Conservation (phyloP, 805 yeast species). For the Metschnikowia arizonensis region DNA sequence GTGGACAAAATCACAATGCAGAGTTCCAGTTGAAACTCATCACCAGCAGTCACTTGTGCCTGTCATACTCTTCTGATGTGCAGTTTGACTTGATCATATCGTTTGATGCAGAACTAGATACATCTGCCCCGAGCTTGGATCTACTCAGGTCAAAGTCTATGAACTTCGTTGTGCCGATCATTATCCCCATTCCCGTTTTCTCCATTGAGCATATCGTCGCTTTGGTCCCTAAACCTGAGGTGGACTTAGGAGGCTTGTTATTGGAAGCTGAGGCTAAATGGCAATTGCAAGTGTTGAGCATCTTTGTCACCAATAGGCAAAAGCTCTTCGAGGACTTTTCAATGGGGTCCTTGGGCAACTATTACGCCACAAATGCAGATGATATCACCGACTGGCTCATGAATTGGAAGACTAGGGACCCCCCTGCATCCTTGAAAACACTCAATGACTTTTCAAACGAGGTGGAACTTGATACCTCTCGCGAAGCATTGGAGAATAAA, state of each 20-base stretch:
- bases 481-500: constrained; percentile 22
- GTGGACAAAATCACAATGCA: constrained; percentile 5
- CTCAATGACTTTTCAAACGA: constrained; percentile 22
- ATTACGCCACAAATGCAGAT: constrained; percentile 28
- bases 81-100: constrained; percentile 32
- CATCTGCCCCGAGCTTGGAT: constrained; percentile 34
- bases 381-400: constrained; percentile 27
- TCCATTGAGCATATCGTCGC: constrained; percentile 31
- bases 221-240: constrained; percentile 22
- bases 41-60: constrained; percentile 16
- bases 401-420: constrained; percentile 18
- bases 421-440: constrained; percentile 16
- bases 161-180: constrained; percentile 25
- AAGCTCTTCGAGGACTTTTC: constrained; percentile 18
- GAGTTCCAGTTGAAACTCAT: constrained; percentile 14
- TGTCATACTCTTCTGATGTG: constrained; percentile 9
- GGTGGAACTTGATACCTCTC: constrained; percentile 18
- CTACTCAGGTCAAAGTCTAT: constrained; percentile 23
- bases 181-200: constrained; percentile 33
- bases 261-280: constrained; percentile 26
- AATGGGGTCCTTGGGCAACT: constrained; percentile 20
- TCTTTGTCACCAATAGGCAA: constrained; percentile 29
- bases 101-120: constrained; percentile 33
- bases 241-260: constrained; percentile 16
- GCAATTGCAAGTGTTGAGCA: constrained; percentile 29